Conservation (phyloP, 2,329 filamentous ascomycete species). For the Xylaria sp. region DNA sequence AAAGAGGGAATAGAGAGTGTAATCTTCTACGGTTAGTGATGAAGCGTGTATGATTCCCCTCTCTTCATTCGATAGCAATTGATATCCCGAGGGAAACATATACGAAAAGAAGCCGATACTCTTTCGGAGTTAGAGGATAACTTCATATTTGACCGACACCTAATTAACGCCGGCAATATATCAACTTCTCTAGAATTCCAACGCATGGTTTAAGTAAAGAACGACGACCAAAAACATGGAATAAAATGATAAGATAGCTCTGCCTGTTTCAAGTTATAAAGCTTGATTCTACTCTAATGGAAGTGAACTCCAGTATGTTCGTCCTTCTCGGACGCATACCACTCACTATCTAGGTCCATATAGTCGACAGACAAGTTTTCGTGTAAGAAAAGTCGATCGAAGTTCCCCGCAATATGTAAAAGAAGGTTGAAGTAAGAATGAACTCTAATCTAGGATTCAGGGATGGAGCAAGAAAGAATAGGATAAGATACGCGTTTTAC, state of each 20-base stretch:
- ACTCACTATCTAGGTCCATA: neutral
- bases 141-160: neutral
- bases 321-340: neutral
- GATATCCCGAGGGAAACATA: neutral
- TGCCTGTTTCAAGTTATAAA: neutral
- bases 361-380: neutral
- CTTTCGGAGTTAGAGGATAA: neutral
- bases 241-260: neutral
- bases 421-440: neutral
- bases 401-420: neutral
- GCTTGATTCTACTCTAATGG: neutral
- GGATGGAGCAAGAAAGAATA: neutral
- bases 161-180: neutral
- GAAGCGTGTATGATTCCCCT: neutral
- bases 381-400: neutral
- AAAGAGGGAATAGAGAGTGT: neutral
- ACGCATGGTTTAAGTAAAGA: neutral
- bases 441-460: neutral
- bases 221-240: too few relatives aligned
- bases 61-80: too few relatives aligned
- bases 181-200: neutral
- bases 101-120: neutral
- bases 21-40: neutral
- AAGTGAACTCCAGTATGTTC: neutral
- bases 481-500: slow-evolving; percentile 1